Evolutionary conservation across 176 grass and related monocot species (phyloP).

Genomic region (Echinochloa phyllopogon): DNA sequence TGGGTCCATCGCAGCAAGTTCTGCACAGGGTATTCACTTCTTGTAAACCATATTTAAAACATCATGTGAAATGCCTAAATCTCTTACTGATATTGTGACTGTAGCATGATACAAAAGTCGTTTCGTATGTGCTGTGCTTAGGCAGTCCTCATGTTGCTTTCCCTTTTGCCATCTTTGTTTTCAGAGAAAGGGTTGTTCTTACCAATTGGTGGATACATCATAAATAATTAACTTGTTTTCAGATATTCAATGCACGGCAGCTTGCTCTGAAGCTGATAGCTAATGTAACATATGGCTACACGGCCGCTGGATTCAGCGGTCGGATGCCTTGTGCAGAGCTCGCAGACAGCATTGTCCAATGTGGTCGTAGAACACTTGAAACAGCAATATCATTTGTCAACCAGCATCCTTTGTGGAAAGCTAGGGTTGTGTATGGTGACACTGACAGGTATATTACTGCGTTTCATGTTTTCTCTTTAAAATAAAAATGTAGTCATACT

Average conservation of each 20-base stretch:
- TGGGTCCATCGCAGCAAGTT: conserved; percentile 76
- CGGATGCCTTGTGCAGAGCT: conserved; percentile 98
- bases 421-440: conserved; percentile 98
- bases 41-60: conserved; percentile 26
- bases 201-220: conserved; percentile 17
- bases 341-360: conserved; percentile 97
- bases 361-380: conserved; percentile 95
- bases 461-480: conserved; percentile 34
- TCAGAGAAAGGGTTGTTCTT: conserved; percentile 17
- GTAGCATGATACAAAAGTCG: conserved; percentile 14
- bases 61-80: conserved; percentile 29
- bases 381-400: conserved; percentile 90
- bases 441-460: conserved; percentile 85
- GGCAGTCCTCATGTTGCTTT: conserved; percentile 12
- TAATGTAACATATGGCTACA: conserved; percentile 97
- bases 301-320: conserved; percentile 94
- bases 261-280: conserved; percentile 97
- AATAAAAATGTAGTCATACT: conserved; percentile 13
- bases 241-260: conserved; percentile 98
- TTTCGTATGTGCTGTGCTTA: not conserved
- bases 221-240: conserved; percentile 37
- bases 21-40: conserved; percentile 70
- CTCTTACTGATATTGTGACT: conserved; percentile 3
- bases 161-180: conserved; percentile 23
- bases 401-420: conserved; percentile 80